Evolutionary conservation across 2,329 filamentous ascomycete genomes (phyloP).

Genomic region (Sporothrix humicola): DNA sequence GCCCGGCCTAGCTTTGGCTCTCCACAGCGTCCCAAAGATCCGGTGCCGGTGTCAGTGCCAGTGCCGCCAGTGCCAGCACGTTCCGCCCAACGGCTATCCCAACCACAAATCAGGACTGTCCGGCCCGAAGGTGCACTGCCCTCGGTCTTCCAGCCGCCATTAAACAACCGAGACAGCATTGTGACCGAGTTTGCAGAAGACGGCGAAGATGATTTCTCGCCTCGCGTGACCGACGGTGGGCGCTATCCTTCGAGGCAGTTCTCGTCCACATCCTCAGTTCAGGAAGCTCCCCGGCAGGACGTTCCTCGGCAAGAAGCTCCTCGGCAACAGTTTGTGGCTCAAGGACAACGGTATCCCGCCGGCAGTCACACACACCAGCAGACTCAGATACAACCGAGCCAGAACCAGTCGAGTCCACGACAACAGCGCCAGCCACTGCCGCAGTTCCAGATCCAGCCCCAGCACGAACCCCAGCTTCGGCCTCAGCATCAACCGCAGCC

Average conservation of each 20-base stretch:
- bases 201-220: constrained; percentile 43
- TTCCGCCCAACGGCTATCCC: too few relatives aligned
- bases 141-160: background rate
- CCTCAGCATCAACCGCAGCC: background rate
- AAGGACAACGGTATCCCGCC: background rate
- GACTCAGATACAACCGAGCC: background rate
- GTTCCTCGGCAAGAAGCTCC: background rate
- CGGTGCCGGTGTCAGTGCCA: constrained; percentile 32
- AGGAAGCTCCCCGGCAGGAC: background rate
- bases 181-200: constrained; percentile 62
- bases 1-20: background rate
- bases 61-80: too few relatives aligned
- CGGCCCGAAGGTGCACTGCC: background rate
- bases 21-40: background rate
- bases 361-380: background rate
- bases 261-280: background rate
- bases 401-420: background rate
- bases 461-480: background rate
- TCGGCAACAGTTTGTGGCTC: background rate
- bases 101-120: background rate
- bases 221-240: background rate
- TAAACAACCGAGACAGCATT: constrained; percentile 49
- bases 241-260: background rate
- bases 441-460: constrained; percentile 15
- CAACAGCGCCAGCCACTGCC: background rate